phyloP scores from a whole-genome alignment of 208 protist species.

The Borovskyia barvae region DNA sequence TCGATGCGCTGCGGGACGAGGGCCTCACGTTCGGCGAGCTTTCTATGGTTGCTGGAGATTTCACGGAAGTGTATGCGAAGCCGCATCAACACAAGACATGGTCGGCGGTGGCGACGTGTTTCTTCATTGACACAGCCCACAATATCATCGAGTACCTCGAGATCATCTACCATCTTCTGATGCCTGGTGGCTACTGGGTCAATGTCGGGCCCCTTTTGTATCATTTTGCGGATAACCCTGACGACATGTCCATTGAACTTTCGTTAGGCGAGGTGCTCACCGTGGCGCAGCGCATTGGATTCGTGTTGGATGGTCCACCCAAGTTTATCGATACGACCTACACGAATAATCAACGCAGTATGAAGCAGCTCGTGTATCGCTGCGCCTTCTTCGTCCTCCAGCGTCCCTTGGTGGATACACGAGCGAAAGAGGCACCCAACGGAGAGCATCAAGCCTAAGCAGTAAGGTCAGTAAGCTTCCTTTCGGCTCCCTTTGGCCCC shows the following conservation, averaged over 20 bases:
- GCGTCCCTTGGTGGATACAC: conserved; percentile 31
- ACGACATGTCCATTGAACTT: conserved; percentile 90
- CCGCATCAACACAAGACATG: conserved; percentile 76
- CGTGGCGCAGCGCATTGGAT: conserved; percentile 81
- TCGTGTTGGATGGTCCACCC: conserved; percentile 58
- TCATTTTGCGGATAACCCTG: conserved; percentile 91
- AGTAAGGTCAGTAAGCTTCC: neutral
- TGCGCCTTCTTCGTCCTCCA: conserved; percentile 90
- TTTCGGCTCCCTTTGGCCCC: no score
- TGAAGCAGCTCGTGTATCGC: conserved; percentile 90
- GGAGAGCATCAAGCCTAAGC: neutral
- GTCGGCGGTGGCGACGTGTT: conserved; percentile 94
- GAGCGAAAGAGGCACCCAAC: conserved; percentile 7
- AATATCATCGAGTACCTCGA: conserved; percentile 96
- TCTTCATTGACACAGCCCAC: conserved; percentile 97
- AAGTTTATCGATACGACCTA: conserved; percentile 89
- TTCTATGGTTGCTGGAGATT: conserved; percentile 97
- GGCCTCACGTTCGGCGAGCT: conserved; percentile 77
- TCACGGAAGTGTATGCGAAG: conserved; percentile 95
- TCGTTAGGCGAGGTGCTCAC: conserved; percentile 85
- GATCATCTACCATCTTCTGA: conserved; percentile 90
- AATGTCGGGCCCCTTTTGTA: conserved; percentile 96
- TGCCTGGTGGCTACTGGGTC: conserved; percentile 94
- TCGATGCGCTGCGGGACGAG: conserved; percentile 64
- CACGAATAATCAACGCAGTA: conserved; percentile 89